These are phyloP conservation scores for Fragilariopsis cylindrus DNA, from an alignment of 108 stramenopile species.

Conservation along the genomic window DNA sequence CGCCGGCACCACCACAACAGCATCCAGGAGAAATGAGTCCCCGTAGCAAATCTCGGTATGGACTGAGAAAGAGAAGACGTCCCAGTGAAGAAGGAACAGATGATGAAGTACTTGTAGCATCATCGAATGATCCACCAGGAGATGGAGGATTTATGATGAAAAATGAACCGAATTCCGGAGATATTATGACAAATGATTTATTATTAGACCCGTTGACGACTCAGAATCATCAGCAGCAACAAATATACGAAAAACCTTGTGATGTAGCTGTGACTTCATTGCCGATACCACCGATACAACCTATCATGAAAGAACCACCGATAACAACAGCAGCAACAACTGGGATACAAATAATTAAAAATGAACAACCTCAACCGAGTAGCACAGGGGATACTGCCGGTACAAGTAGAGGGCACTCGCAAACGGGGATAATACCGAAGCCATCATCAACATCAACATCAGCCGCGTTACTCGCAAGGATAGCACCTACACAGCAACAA, in stretches of 20 bases:
- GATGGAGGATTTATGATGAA: not conserved
- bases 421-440: constrained; percentile 15
- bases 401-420: not conserved
- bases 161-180: not conserved
- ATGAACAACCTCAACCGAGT: constrained; percentile 4
- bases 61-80: constrained; percentile 36
- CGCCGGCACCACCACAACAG: not conserved
- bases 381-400: not conserved
- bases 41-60: constrained; percentile 28
- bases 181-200: not conserved
- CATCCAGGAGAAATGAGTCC: constrained; percentile 8
- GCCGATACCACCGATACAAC: not conserved
- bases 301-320: not conserved
- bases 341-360: constrained; percentile 6
- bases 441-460: not conserved
- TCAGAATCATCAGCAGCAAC: constrained; percentile 7
- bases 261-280: not conserved
- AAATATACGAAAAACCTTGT: not conserved
- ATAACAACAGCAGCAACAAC: constrained; percentile 8
- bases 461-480: not conserved
- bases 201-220: not conserved
- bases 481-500: not conserved
- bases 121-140: not conserved
- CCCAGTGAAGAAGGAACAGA: constrained; percentile 19
- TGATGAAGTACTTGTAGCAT: not conserved